Evolutionary conservation across 257 asterid genomes (phyloP).

Genomic region (Nicotiana sylvestris): DNA sequence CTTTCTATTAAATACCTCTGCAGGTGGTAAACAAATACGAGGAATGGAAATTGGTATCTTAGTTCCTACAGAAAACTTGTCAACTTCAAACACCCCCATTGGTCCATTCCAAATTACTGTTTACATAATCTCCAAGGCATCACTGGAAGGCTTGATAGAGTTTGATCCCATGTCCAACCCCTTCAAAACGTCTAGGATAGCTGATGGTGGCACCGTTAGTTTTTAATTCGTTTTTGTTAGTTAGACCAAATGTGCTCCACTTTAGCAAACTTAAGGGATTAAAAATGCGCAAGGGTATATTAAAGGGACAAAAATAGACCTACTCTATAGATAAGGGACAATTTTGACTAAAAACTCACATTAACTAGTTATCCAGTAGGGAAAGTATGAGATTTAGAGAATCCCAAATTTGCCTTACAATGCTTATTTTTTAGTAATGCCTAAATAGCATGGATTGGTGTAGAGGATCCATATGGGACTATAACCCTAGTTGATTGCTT

Average conservation of each 20-base stretch:
- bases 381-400: too few relatives aligned
- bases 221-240: too few relatives aligned
- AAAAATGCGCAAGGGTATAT: too few relatives aligned
- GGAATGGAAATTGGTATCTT: conserved; percentile 38
- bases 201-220: conserved; percentile 52
- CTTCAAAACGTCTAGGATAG: conserved; percentile 88
- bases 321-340: too few relatives aligned
- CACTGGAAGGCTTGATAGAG: conserved; percentile 66
- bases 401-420: too few relatives aligned
- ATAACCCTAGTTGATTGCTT: neutral
- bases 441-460: neutral
- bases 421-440: too few relatives aligned
- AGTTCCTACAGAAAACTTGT: conserved; percentile 79
- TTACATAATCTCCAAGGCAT: conserved; percentile 65
- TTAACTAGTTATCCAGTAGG: too few relatives aligned
- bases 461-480: neutral
- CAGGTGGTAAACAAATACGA: neutral
- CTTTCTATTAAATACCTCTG: neutral
- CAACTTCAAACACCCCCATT: conserved; percentile 90
- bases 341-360: too few relatives aligned
- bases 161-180: conserved; percentile 88
- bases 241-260: too few relatives aligned
- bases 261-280: too few relatives aligned
- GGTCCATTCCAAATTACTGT: conserved; percentile 95
- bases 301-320: too few relatives aligned